Percentiles rank a stretch among this genome's conserved stretches.
phyloP scores from a whole-genome alignment of 139 green algal species.

The Eudorina sp. region DNA sequence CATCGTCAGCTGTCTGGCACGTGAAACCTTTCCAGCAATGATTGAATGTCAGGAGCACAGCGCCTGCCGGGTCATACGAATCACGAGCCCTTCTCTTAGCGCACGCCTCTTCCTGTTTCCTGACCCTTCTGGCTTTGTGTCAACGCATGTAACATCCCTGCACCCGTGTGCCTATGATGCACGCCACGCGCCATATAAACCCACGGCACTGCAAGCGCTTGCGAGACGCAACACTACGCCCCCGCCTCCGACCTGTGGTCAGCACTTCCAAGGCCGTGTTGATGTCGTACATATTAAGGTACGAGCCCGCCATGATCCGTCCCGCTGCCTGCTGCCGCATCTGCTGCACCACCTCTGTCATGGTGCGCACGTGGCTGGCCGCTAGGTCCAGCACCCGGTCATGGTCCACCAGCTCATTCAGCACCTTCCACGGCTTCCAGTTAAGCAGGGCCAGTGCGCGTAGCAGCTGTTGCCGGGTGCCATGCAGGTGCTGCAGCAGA shows the following conservation, averaged over 20 bases:
- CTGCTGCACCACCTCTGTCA: constrained; percentile 29
- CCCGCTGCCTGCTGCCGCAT: constrained; percentile 45
- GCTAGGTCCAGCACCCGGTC: constrained; percentile 58
- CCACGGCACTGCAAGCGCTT: no score
- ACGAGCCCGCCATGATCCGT: constrained; percentile 46
- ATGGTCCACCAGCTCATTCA: constrained; percentile 54
- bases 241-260: constrained; percentile 52
- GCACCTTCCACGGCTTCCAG: constrained; percentile 62
- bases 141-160: no score
- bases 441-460: constrained; percentile 51
- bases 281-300: constrained; percentile 60
- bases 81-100: no score
- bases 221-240: no score
- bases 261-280: constrained; percentile 62
- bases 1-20: no score
- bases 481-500: constrained; percentile 54
- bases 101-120: no score
- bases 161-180: no score
- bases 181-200: no score
- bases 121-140: no score
- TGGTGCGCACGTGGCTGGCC: constrained; percentile 48
- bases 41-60: no score
- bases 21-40: no score
- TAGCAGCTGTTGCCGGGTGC: constrained; percentile 61
- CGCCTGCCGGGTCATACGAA: no score